phyloP scores from a whole-genome alignment of 768 basidiomycete species.

The Xerocomellus dryophilus region DNA sequence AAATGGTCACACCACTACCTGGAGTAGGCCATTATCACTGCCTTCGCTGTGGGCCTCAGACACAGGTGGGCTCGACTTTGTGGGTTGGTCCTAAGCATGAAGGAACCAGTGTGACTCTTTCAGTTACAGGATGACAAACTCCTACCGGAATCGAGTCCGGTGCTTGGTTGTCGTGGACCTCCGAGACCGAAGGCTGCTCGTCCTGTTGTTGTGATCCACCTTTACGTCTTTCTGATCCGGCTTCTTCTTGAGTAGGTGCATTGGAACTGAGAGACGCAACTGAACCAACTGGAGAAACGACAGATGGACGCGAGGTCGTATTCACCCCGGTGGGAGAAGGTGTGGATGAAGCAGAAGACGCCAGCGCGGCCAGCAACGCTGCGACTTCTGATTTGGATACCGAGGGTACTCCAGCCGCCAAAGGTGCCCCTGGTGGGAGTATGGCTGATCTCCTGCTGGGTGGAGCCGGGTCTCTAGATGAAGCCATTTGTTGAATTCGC shows the following conservation, averaged over 20 bases:
- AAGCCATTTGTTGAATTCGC: slow-evolving; percentile 27
- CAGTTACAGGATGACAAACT: no score
- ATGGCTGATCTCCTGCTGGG: slow-evolving; percentile 33
- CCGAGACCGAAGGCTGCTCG: no score
- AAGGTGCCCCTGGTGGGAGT: slow-evolving; percentile 34
- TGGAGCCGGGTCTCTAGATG: no score
- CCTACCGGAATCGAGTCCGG: no score
- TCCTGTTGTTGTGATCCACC: background rate
- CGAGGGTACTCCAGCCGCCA: slow-evolving; percentile 37
- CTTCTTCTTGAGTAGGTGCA: slow-evolving; percentile 6
- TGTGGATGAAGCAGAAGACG: slow-evolving; percentile 24
- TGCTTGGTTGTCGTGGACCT: no score
- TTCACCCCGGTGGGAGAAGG: slow-evolving; percentile 20
- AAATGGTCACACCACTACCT: no score
- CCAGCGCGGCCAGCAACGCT: slow-evolving; percentile 28
- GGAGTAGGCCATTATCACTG: no score
- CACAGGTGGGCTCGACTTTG: no score
- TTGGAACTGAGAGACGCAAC: slow-evolving; percentile 45
- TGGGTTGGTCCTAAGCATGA: no score
- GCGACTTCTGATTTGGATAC: slow-evolving; percentile 38
- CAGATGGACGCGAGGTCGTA: slow-evolving; percentile 43
- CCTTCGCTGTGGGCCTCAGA: no score
- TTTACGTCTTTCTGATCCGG: background rate
- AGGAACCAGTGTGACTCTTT: no score
- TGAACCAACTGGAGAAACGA: slow-evolving; percentile 56